Conservation (phyloP, 805 yeast species). For the Ogataea allantospora region DNA sequence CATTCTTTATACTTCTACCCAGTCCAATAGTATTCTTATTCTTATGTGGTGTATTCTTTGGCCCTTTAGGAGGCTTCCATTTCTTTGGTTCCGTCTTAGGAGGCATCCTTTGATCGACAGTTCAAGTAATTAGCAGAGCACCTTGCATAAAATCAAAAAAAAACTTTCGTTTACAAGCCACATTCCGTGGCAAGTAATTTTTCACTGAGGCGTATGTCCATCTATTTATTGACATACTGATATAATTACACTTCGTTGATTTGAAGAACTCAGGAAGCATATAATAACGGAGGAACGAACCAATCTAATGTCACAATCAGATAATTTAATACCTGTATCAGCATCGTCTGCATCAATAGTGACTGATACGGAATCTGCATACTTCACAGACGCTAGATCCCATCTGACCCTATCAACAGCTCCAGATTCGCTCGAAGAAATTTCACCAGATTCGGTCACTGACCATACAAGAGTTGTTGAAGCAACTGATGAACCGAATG, state of each 20-base stretch:
- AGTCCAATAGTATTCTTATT: conserved; percentile 82
- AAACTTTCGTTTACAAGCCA: conserved; percentile 8
- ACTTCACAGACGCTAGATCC: conserved; percentile 26
- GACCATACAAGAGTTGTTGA: neutral
- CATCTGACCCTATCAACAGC: conserved; percentile 17
- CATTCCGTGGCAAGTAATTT: conserved; percentile 1
- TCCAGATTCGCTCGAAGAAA: conserved; percentile 1
- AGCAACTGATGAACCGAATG: neutral
- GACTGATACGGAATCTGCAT: conserved; percentile 22
- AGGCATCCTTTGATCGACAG: conserved; percentile 25
- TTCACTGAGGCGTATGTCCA: conserved; percentile 6
- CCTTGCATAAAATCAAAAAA: conserved; percentile 2
- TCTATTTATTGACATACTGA: neutral
- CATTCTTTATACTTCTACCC: conserved; percentile 79
- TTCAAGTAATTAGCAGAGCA: neutral
- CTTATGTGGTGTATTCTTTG: conserved; percentile 82
- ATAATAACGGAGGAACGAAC: no score
- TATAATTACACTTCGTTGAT: conserved; percentile 1
- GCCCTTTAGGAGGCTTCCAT: conserved; percentile 90
- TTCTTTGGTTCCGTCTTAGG: conserved; percentile 58
- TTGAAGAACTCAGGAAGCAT: no score
- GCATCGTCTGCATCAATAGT: conserved; percentile 16
- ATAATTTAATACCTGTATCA: conserved; percentile 1
- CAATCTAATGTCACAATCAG: conserved; percentile 2
- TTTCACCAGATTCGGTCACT: neutral